phyloP scores from a whole-genome alignment of 208 protist species.

The Leishmania amazonensis region DNA sequence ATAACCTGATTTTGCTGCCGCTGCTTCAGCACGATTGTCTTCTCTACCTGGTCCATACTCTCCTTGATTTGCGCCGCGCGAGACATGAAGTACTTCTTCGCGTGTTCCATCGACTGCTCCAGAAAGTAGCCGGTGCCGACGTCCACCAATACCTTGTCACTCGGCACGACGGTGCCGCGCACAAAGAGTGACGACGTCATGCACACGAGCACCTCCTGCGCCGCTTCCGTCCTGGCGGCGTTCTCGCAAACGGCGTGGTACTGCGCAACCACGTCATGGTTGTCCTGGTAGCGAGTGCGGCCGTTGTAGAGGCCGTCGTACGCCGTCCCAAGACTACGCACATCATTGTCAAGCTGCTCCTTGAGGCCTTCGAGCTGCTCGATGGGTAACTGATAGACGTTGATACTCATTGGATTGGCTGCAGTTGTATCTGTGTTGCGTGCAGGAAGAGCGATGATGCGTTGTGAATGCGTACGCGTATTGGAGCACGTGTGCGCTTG shows the following conservation, averaged over 20 bases:
- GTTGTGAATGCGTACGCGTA: background rate
- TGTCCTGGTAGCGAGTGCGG: constrained; percentile 77
- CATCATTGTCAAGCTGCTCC: constrained; percentile 84
- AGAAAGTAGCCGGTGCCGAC: constrained; percentile 90
- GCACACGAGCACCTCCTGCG: constrained; percentile 76
- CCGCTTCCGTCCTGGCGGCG: constrained; percentile 31
- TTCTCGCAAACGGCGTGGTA: constrained; percentile 64
- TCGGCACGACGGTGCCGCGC: constrained; percentile 64
- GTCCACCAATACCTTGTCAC: constrained; percentile 79
- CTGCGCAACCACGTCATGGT: constrained; percentile 70
- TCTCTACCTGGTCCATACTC: constrained; percentile 76
- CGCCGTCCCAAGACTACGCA: constrained; percentile 71
- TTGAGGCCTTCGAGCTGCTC: constrained; percentile 90
- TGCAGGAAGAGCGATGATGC: background rate
- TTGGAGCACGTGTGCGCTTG: background rate
- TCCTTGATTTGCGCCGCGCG: constrained; percentile 84
- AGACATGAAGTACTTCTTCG: constrained; percentile 67
- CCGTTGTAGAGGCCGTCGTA: constrained; percentile 83
- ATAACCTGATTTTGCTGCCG: constrained; percentile 83
- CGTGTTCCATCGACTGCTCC: constrained; percentile 73
- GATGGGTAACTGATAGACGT: constrained; percentile 77
- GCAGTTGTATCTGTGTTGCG: background rate
- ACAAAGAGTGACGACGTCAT: constrained; percentile 87
- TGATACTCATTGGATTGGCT: constrained; percentile 32
- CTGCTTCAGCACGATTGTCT: constrained; percentile 77